Evolutionary conservation across 495 filamentous ascomycete species (phyloP).

Genomic region (Penicillium goetzii): DNA sequence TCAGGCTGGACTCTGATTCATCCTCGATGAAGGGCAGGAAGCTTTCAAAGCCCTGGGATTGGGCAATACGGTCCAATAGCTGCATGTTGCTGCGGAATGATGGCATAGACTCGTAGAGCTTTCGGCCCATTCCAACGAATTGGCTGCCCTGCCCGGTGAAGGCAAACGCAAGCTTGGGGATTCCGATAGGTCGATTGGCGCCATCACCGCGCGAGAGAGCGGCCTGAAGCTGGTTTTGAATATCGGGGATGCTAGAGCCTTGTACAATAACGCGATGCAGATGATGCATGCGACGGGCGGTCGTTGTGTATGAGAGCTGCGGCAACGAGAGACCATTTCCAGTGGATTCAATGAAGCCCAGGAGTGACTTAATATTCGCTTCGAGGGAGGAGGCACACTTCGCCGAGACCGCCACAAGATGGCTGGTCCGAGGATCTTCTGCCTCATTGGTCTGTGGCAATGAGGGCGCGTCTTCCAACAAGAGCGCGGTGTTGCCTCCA

Average conservation of each 20-base stretch:
- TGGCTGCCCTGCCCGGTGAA: slow-evolving; percentile 71
- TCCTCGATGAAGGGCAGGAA: slow-evolving; percentile 11
- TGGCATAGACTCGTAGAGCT: slow-evolving; percentile 2
- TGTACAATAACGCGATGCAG: slow-evolving; percentile 48
- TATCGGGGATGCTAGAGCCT: slow-evolving; percentile 6
- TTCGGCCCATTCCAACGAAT: slow-evolving; percentile 28
- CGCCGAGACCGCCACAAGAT: slow-evolving; percentile 34
- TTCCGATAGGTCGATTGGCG: neutral
- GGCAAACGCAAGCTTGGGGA: slow-evolving; percentile 52
- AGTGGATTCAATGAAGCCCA: neutral
- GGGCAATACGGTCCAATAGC: slow-evolving; percentile 31
- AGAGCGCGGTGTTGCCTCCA: slow-evolving; percentile 39
- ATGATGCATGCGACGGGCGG: slow-evolving; percentile 72
- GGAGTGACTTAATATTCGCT: neutral
- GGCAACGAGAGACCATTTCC: neutral
- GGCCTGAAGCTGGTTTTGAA: neutral
- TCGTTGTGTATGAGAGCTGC: slow-evolving; percentile 68
- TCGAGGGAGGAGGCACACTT: slow-evolving; percentile 3
- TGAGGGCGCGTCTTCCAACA: slow-evolving; percentile 33
- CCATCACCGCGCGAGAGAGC: neutral
- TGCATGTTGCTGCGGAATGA: slow-evolving; percentile 19
- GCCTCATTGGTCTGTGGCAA: slow-evolving; percentile 7
- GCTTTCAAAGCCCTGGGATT: slow-evolving; percentile 35
- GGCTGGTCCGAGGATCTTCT: slow-evolving; percentile 16
- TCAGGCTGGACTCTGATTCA: slow-evolving; percentile 20